A percentile compares a stretch with the other conserved stretches of the same genome.
These are phyloP conservation scores for Populus simonii DNA, from an alignment of 345 rosid species.

Conservation along the genomic window DNA sequence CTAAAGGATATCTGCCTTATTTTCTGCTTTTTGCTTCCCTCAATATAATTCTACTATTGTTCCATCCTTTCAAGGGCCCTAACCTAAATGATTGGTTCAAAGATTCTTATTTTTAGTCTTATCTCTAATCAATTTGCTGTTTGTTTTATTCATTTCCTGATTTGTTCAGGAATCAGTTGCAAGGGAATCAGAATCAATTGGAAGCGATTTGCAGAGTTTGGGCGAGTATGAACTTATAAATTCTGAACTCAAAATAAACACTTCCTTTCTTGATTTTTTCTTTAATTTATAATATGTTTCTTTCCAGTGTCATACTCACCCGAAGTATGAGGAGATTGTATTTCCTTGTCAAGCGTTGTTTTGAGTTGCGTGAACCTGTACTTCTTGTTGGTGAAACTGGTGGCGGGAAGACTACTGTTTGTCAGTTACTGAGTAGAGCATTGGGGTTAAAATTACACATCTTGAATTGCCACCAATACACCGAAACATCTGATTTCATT, in stretches of 20 bases:
- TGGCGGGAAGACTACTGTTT: slow-evolving; percentile 93
- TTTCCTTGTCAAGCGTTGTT: slow-evolving; percentile 73
- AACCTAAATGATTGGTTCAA: not conserved
- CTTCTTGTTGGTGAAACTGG: slow-evolving; percentile 99
- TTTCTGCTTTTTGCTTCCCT: not conserved
- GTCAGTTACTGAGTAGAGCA: slow-evolving; percentile 65
- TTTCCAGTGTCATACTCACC: slow-evolving; percentile 66
- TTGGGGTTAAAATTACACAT: slow-evolving; percentile 62
- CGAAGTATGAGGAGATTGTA: slow-evolving; percentile 78
- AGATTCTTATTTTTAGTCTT: not conserved
- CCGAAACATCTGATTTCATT: slow-evolving; percentile 92
- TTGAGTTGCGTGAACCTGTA: slow-evolving; percentile 81
- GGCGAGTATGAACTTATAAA: slow-evolving; percentile 39
- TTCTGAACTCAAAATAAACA: not conserved
- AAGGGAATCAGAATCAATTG: slow-evolving; percentile 25
- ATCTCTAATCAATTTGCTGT: not conserved
- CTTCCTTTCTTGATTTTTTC: slow-evolving; percentile 13
- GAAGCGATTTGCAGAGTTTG: slow-evolving; percentile 19
- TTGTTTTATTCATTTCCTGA: not conserved
- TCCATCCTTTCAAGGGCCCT: not conserved
- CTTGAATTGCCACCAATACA: slow-evolving; percentile 91
- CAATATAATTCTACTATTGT: not conserved
- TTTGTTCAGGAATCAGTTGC: slow-evolving; percentile 46
- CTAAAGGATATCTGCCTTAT: not conserved
- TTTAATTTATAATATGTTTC: slow-evolving; percentile 11